These are phyloP conservation scores for Dothiorella sarmentorum DNA, from an alignment of 2,329 filamentous ascomycete species.

Conservation along the genomic window DNA sequence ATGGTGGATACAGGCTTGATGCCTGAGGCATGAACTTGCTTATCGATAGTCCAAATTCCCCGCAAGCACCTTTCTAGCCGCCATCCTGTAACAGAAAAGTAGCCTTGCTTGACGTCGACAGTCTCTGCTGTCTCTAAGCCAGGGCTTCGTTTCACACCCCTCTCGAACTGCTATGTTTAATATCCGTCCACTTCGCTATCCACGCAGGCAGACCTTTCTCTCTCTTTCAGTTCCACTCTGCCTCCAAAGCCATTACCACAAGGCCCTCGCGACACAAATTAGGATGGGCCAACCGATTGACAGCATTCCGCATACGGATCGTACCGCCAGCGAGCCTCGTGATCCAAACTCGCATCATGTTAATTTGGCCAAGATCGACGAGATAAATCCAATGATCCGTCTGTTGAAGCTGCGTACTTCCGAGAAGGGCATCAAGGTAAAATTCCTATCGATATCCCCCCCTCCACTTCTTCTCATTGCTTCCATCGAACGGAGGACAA, in stretches of 20 bases:
- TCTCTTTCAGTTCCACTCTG: background rate
- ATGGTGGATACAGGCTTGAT: too few relatives aligned
- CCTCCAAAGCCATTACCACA: background rate
- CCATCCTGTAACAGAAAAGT: background rate
- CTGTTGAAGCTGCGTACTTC: slow-evolving; percentile 63
- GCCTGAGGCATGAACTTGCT: too few relatives aligned
- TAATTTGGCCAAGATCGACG: slow-evolving; percentile 56
- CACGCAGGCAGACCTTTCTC: background rate
- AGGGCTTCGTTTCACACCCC: background rate
- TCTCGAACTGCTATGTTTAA: background rate
- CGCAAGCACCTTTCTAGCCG: background rate
- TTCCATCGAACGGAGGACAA: too few relatives aligned
- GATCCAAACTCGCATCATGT: slow-evolving; percentile 63
- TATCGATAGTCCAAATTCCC: too few relatives aligned
- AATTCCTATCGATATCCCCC: too few relatives aligned
- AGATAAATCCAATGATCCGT: slow-evolving; percentile 65
- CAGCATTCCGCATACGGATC: slow-evolving; percentile 57
- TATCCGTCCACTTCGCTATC: background rate
- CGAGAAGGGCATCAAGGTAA: slow-evolving; percentile 48
- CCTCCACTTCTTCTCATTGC: slow-evolving; percentile 23
- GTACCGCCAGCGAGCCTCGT: slow-evolving; percentile 71
- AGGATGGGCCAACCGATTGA: background rate
- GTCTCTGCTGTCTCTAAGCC: background rate
- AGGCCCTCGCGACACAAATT: background rate
- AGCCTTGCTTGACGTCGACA: background rate